phyloP scores from a whole-genome alignment of 148 eudicot genomes.

The Camellia sinensis region DNA sequence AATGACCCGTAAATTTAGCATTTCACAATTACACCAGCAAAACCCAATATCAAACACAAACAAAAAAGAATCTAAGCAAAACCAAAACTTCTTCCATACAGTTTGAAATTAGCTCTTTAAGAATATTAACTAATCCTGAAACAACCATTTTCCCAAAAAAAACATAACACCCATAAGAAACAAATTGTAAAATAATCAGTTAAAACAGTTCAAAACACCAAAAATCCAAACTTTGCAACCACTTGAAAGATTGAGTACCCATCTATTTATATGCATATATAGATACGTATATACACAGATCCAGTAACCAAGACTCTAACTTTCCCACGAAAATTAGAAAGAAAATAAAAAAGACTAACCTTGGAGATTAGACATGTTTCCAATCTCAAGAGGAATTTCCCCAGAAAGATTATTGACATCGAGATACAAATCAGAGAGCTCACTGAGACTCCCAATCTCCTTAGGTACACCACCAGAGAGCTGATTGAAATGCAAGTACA shows the following conservation, averaged over 20 bases:
- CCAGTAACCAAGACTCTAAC: constrained; percentile 16
- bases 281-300: neutral
- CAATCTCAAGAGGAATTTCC: constrained; percentile 57
- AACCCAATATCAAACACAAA: neutral
- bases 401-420: constrained; percentile 77
- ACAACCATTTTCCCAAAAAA: constrained; percentile 2
- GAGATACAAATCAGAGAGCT: constrained; percentile 77
- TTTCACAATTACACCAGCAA: too few species aligned
- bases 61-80: too few species aligned
- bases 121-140: neutral
- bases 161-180: neutral
- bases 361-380: constrained; percentile 71
- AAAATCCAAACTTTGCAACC: neutral
- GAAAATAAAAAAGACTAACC: constrained; percentile 34
- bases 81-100: neutral
- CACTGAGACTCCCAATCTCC: constrained; percentile 56
- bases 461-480: constrained; percentile 62
- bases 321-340: constrained; percentile 12
- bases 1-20: too few species aligned
- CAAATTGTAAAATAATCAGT: neutral
- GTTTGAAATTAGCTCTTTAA: neutral
- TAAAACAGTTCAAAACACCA: neutral
- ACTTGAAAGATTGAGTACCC: neutral
- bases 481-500: constrained; percentile 74
- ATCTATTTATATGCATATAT: neutral